Percentiles rank a stretch among this genome's conserved stretches.
These are phyloP conservation scores for Sugiyamaella japonica DNA, from an alignment of 1,139 yeast species.

Conservation along the genomic window DNA sequence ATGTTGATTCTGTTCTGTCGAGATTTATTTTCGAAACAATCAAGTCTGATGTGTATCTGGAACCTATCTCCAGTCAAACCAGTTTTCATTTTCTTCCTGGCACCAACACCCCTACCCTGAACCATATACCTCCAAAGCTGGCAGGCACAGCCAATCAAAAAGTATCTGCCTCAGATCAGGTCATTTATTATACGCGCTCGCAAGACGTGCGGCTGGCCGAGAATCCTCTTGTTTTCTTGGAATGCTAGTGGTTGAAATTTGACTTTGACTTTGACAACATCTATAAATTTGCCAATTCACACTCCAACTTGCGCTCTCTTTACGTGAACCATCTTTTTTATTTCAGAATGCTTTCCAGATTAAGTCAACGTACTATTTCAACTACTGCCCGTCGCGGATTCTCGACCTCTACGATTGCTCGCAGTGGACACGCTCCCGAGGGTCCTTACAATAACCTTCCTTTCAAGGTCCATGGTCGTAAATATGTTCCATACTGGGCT, in stretches of 20 bases:
- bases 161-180: slow-evolving; percentile 4
- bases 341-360: slow-evolving; percentile 27
- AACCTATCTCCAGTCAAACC: too few relatives aligned
- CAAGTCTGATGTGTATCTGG: neutral
- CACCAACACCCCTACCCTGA: slow-evolving; percentile 2
- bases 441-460: slow-evolving; percentile 94
- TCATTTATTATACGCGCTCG: slow-evolving; percentile 3
- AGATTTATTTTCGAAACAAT: neutral
- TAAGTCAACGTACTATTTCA: slow-evolving; percentile 30
- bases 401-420: slow-evolving; percentile 35
- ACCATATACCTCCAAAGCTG: neutral
- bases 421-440: slow-evolving; percentile 58
- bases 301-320: neutral
- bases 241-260: slow-evolving; percentile 12
- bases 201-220: slow-evolving; percentile 9
- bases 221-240: slow-evolving; percentile 5
- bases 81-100: neutral
- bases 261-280: slow-evolving; percentile 5
- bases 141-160: slow-evolving; percentile 3
- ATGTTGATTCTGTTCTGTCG: slow-evolving; percentile 39
- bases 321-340: neutral
- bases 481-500: slow-evolving; percentile 72
- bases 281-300: slow-evolving; percentile 2
- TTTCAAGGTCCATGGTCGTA: slow-evolving; percentile 89
- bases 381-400: slow-evolving; percentile 36